These are phyloP conservation scores for Albatrellus ellisii DNA, from an alignment of 768 basidiomycete genomes.

Conservation along the genomic window DNA sequence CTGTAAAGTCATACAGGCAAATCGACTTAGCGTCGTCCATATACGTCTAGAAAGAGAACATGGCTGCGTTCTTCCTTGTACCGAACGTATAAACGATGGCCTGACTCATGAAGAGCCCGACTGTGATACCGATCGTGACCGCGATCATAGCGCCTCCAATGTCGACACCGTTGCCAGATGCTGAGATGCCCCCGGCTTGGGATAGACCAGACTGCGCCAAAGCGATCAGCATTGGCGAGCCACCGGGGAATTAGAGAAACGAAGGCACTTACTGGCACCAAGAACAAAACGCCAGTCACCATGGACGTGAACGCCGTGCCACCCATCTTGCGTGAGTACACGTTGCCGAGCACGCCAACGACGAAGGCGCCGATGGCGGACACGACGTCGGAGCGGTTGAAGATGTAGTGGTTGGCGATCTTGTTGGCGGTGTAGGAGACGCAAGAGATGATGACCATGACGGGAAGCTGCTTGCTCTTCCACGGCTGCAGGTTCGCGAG, in stretches of 20 bases:
- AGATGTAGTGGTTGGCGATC: conserved; percentile 70
- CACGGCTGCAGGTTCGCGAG: conserved; percentile 68
- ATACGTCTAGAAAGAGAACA: conserved; percentile 1
- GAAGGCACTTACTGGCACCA: conserved; percentile 55
- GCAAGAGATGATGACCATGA: conserved; percentile 80
- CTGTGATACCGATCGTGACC: conserved; percentile 80
- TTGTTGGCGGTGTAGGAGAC: conserved; percentile 67
- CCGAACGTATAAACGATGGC: conserved; percentile 79
- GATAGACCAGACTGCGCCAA: conserved; percentile 36
- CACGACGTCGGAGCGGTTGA: conserved; percentile 73
- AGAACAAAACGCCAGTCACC: conserved; percentile 77
- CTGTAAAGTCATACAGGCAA: no score
- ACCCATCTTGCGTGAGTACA: conserved; percentile 67
- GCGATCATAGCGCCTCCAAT: conserved; percentile 78
- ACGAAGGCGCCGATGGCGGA: conserved; percentile 77
- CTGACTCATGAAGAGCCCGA: conserved; percentile 78
- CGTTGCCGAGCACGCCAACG: conserved; percentile 64
- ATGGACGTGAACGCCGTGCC: conserved; percentile 86
- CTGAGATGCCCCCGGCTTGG: conserved; percentile 59
- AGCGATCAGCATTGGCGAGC: conserved; percentile 6
- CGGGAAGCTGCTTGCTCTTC: conserved; percentile 51
- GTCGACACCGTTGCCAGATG: conserved; percentile 64
- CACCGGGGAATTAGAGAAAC: background rate
- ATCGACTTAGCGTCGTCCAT: no score
- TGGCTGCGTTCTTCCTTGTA: conserved; percentile 38